These are phyloP conservation scores for Daldinia sp. DNA, from an alignment of 2,329 filamentous ascomycete genomes.

Conservation along the genomic window DNA sequence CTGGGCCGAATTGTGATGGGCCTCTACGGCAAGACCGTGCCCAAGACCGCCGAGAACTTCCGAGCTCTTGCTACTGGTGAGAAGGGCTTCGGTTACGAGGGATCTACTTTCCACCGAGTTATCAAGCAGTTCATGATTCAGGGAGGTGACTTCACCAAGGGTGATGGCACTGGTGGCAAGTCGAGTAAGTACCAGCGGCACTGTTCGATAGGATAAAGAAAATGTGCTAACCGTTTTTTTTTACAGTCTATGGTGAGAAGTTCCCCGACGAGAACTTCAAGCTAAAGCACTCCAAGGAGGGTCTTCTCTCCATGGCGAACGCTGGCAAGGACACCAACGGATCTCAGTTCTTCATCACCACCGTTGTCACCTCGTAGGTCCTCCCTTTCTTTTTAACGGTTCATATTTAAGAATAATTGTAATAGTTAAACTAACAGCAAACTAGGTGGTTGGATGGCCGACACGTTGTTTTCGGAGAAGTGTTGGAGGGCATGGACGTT, in stretches of 20 bases:
- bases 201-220: not conserved
- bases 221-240: conserved; percentile 33
- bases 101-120: conserved; percentile 87
- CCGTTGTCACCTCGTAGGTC: conserved; percentile 77
- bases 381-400: conserved; percentile 20
- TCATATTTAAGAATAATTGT: too few relatives aligned
- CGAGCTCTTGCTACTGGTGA: conserved; percentile 85
- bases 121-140: conserved; percentile 95
- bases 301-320: conserved; percentile 87
- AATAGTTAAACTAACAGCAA: conserved; percentile 39
- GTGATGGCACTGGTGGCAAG: conserved; percentile 86
- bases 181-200: conserved; percentile 71
- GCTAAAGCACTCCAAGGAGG: conserved; percentile 90
- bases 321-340: conserved; percentile 88
- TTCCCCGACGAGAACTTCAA: conserved; percentile 96
- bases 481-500: conserved; percentile 86
- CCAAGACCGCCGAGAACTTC: conserved; percentile 80
- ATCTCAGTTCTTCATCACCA: conserved; percentile 93
- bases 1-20: conserved; percentile 83
- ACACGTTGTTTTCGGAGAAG: conserved; percentile 90
- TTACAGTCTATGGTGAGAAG: conserved; percentile 81
- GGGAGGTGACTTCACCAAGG: conserved; percentile 87
- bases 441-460: conserved; percentile 82
- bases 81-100: conserved; percentile 87
- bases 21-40: conserved; percentile 88